Percentiles rank a stretch among this genome's conserved stretches.
These are phyloP conservation scores for Aspergillus funiculosus DNA, from an alignment of 495 filamentous ascomycete species.

Conservation along the genomic window DNA sequence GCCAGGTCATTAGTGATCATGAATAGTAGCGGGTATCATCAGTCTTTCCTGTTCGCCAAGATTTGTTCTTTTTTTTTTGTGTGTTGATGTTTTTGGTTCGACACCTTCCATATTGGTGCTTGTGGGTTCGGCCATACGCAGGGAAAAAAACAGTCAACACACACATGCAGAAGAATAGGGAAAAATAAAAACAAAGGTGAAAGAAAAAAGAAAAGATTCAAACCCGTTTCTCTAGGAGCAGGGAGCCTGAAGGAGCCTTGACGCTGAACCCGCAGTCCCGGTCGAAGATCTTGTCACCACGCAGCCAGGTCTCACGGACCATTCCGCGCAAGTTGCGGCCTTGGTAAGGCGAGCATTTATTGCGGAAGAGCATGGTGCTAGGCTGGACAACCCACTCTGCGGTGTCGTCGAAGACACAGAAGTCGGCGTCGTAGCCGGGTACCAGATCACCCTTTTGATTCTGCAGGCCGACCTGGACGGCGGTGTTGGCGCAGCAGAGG, in stretches of 20 bases:
- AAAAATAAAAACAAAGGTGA: slow-evolving; percentile 13
- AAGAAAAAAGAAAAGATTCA: slow-evolving; percentile 17
- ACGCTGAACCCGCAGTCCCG: slow-evolving; percentile 54
- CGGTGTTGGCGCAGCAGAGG: slow-evolving; percentile 82
- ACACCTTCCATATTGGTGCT: neutral
- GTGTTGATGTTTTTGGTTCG: neutral
- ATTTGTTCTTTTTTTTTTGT: neutral
- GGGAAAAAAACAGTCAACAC: neutral
- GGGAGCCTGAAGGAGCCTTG: slow-evolving; percentile 52
- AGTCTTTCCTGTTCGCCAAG: neutral
- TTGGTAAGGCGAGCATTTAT: slow-evolving; percentile 92
- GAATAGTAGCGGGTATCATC: slow-evolving; percentile 10
- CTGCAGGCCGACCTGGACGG: slow-evolving; percentile 83
- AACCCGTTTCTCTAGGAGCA: slow-evolving; percentile 56
- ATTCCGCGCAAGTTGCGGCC: slow-evolving; percentile 71
- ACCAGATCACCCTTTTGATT: slow-evolving; percentile 75
- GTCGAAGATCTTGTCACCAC: slow-evolving; percentile 70
- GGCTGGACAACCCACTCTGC: slow-evolving; percentile 66
- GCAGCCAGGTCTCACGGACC: slow-evolving; percentile 85
- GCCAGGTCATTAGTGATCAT: slow-evolving; percentile 18
- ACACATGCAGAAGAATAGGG: neutral
- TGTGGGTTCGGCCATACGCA: neutral
- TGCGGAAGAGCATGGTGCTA: slow-evolving; percentile 82
- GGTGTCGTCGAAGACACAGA: slow-evolving; percentile 86
- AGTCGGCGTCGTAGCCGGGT: slow-evolving; percentile 84